Evolutionary conservation across 108 stramenopile genomes (phyloP), one percentile per base, ranked within the genome.

Genomic region (Conticribra guillardii): DNA sequence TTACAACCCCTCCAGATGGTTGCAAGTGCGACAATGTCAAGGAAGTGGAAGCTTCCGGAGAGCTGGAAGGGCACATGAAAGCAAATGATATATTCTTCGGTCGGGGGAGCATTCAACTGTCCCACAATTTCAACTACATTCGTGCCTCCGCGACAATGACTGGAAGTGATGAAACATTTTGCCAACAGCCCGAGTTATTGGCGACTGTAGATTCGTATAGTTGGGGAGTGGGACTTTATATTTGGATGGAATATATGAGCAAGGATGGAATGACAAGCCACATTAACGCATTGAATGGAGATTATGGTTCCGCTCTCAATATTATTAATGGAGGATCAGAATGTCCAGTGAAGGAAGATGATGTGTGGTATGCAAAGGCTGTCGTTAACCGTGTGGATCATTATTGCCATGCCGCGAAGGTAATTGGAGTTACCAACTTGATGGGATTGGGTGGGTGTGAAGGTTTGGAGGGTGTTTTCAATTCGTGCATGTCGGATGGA

Each of bases 121-220:
- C 71, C 1, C 61, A 64, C 31, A 73, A 73, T 28, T 73, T 73
- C 62, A 73, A 73, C 24, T 73, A 73, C 52, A 73, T 73, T 45
- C 50, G 62, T 16, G 71, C 71, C 8, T 73, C 71, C 4, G 61
- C 62, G 44, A 52, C 71, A 11, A 73, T 73, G 71, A 73, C 71
- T 0, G 63, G 73, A 51, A 61, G 46, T 37, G 48, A 56, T n/a
- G 55, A 65, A 0, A 66, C 57, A 14, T 74, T 74, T 50, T 74
- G 73, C 34, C 8, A 45, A 5, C 56, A 74, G 21, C 73, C 73
- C 0, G 64, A 74, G 44, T 30, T 74, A 19, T 54, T 74, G 44
- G 54, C 64, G 21, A 28, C 56, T 19, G 56, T 41, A 26, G 73
- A 65, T 45, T 29, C 49, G 11, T 74, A 52, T 27, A 59, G 57